These are phyloP conservation scores for Astrothelium subdiscretum DNA, from an alignment of 495 filamentous ascomycete species.

Conservation along the genomic window DNA sequence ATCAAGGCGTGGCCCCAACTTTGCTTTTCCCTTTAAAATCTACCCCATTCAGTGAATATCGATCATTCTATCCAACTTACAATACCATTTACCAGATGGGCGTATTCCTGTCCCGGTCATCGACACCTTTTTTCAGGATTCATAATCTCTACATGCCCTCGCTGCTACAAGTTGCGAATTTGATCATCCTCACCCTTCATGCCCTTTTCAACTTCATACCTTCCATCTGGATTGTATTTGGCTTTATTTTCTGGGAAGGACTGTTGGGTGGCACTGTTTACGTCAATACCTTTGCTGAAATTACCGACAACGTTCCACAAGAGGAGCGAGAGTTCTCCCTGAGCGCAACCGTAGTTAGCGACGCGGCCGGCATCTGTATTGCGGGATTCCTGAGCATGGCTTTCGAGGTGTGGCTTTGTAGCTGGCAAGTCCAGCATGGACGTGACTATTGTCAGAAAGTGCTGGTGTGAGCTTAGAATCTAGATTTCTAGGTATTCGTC, in stretches of 20 bases:
- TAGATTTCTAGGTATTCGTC: neutral
- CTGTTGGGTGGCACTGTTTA: slow-evolving; percentile 84
- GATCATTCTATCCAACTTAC: slow-evolving; percentile 90
- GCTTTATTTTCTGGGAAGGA: slow-evolving; percentile 90
- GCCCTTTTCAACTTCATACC: slow-evolving; percentile 70
- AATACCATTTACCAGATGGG: slow-evolving; percentile 85
- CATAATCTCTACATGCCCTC: slow-evolving; percentile 72
- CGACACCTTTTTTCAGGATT: slow-evolving; percentile 72
- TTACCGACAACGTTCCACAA: slow-evolving; percentile 62
- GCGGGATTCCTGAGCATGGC: slow-evolving; percentile 76
- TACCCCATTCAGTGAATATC: slow-evolving; percentile 68
- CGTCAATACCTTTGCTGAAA: slow-evolving; percentile 90
- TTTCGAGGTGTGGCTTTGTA: slow-evolving; percentile 74
- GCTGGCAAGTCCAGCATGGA: slow-evolving; percentile 66
- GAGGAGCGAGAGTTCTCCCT: slow-evolving; percentile 84
- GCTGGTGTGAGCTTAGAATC: neutral
- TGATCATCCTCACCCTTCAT: slow-evolving; percentile 61
- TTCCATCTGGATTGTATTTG: slow-evolving; percentile 68
- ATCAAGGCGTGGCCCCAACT: slow-evolving; percentile 82
- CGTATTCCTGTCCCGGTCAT: slow-evolving; percentile 88
- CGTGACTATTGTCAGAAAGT: slow-evolving; percentile 56
- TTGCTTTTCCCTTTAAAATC: slow-evolving; percentile 69
- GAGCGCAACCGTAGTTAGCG: slow-evolving; percentile 81
- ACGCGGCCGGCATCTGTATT: slow-evolving; percentile 81
- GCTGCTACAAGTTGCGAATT: slow-evolving; percentile 70